Base-by-base conservation (phyloP, 2,329 filamentous ascomycete species). In the Fusarium albidum region DNA sequence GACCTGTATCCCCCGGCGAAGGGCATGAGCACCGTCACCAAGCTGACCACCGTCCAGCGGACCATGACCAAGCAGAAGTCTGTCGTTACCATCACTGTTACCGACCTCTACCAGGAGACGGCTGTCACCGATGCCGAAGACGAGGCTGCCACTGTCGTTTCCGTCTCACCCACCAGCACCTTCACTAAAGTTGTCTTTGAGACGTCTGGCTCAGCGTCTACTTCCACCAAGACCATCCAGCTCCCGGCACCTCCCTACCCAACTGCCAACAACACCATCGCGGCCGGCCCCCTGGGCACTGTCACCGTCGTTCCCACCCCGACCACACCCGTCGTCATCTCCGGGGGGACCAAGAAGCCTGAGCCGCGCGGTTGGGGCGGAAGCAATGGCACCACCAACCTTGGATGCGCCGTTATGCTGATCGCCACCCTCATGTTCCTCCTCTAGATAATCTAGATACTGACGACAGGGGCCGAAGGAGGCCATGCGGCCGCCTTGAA, bases 331-430 rank as follows among this genome's bases (percentile, higher is more conserved):
- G 52, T 73, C 45, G 56, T 71, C 40, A 60, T 69, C 40, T 75
- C 73, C 21, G 68, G 64, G 25, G 70, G 66, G 4, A 66, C 57
- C 50, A 74, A 72, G 66, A 68, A 68, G 52, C 65, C 68, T 3
- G 65, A 70, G 50, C 71, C 68, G 28, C 61, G 62, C 33, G 67
- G 66, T 27, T 69, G 68, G 50, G 68, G 66, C 6, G 57, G 58
- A 18, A 59, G 61, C 49, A 72, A 65, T 43, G 65, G 67, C 51
- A 66, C 65, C 15, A 67, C 70, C 53, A 69, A 70, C 48, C 63
- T 75, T 21, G 67, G 69, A 33, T 73, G 70, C 55, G 60, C 68
- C 31, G 60, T 76, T 57, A 70, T 78, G 70, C 59, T 76, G 45
- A 52, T 74, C 31, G 70, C 70, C 11, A 63, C 63, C 38, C 57